A percentile compares a stretch with the other conserved stretches of the same genome.
These are phyloP conservation scores for Aspergillus eucalypticola DNA, from an alignment of 2,329 filamentous ascomycete species.

Conservation along the genomic window DNA sequence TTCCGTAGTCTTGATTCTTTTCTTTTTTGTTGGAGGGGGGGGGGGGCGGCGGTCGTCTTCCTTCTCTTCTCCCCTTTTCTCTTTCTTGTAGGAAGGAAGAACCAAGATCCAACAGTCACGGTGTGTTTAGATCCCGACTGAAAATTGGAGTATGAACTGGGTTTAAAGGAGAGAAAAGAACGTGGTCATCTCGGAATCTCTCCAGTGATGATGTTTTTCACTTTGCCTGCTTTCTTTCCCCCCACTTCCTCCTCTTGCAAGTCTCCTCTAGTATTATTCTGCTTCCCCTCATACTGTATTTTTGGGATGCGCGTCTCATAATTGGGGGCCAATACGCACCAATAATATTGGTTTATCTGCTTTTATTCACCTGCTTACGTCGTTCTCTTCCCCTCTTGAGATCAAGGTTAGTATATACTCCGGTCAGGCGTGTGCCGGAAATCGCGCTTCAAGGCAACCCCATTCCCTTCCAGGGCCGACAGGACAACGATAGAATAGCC, in stretches of 20 bases:
- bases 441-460: conserved; percentile 15
- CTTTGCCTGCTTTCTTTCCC: background rate
- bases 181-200: conserved; percentile 13
- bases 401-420: conserved; percentile 12
- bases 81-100: too few species aligned
- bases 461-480: background rate
- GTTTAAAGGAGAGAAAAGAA: conserved; percentile 4
- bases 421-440: background rate
- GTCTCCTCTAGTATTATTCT: background rate
- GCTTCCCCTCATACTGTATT: background rate
- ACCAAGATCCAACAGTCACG: background rate
- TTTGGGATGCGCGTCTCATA: conserved; percentile 7
- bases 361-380: background rate
- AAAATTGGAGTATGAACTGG: background rate
- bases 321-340: conserved; percentile 1
- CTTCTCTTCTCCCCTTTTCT: background rate
- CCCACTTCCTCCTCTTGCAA: background rate
- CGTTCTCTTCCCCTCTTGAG: background rate
- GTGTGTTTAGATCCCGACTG: conserved; percentile 1
- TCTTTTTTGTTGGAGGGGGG: too few species aligned
- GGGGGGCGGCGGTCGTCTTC: too few species aligned
- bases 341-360: background rate
- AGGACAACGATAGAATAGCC: background rate
- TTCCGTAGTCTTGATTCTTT: too few species aligned
- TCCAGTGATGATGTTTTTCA: conserved; percentile 4